Conservation (phyloP, 306 rosid genomes). For the Geum urbanum region DNA sequence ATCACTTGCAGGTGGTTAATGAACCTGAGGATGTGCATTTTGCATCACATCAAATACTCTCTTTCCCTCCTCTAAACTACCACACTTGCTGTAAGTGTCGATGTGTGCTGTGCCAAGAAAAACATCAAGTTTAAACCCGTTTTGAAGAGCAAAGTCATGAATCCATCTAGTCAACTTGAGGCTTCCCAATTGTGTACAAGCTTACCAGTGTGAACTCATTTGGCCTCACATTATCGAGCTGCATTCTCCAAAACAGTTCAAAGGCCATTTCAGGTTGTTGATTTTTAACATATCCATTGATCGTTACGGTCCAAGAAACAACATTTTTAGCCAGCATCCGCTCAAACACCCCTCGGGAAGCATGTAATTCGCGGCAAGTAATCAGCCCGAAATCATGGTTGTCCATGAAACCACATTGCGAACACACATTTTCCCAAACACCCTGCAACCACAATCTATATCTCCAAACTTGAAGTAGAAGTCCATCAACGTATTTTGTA, state of each 20-base stretch:
- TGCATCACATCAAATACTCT: conserved; percentile 44
- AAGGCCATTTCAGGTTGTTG: conserved; percentile 47
- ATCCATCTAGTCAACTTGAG: conserved; percentile 49
- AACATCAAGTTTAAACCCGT: conserved; percentile 42
- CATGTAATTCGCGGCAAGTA: conserved; percentile 35
- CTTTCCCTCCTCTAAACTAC: conserved; percentile 48
- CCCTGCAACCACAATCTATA: conserved; percentile 39
- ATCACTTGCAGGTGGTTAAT: no score
- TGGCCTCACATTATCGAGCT: conserved; percentile 43
- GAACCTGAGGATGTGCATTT: no score
- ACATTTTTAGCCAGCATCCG: conserved; percentile 55
- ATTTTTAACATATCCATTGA: conserved; percentile 48
- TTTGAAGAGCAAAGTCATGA: conserved; percentile 46
- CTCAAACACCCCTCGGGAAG: conserved; percentile 48
- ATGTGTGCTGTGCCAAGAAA: conserved; percentile 61
- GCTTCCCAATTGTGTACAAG: conserved; percentile 56
- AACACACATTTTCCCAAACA: conserved; percentile 61
- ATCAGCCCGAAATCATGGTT: conserved; percentile 50
- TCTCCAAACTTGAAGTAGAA: conserved; percentile 47
- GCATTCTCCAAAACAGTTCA: conserved; percentile 57
- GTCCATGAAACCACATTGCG: conserved; percentile 61
- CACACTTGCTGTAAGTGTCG: conserved; percentile 75
- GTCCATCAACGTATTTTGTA: conserved; percentile 58
- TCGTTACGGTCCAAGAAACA: conserved; percentile 70
- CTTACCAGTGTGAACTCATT: conserved; percentile 59